Base-by-base conservation (phyloP, 1,284 basidiomycete species). In the Trichosporon sp. region DNA sequence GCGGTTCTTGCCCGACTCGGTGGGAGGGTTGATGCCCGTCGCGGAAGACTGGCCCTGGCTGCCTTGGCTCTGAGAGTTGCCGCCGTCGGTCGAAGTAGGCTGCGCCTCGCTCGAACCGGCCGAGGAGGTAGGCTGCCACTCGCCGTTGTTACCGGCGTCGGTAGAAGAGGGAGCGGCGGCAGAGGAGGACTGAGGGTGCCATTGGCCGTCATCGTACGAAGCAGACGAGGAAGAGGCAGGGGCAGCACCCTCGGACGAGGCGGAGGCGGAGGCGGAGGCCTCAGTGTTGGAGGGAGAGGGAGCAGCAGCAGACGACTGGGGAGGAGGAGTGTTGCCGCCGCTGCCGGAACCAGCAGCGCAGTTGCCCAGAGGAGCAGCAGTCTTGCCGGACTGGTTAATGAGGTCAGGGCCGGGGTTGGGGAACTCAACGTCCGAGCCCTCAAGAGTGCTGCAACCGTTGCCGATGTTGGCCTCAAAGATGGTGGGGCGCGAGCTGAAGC, bases 381-480 rank as follows among this genome's bases (percentile, higher is more conserved):
- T 51, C 37, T 66, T 68, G 26, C 6, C 21, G 7, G 70, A 64
- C 37, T 46, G 21, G 38, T 40, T 38, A 14, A 65, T 38, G 40
- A 74, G 69, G 31, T 67, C 71, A 26, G 70, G 64, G 16, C 71
- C 73, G 8, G 73, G 73, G 71, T 71, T 68, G 71, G 73, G 73
- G 71, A 74, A 69, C 12, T 46, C 19, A 48, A 73, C 66, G 65
- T 73, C 71, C n/a, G 21, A 48, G 70, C 54, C 40, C 69, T 66
- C 82, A 14, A 76, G 59, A 4, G 83, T 83, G 14, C 70, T 64
- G 77, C 84, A 85, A 4, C 77, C 78, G 72, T 81, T 80, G 51
- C 74, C 75, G 11, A 80, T 80, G 75, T 85, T 86, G 70, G 84
- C 84, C 48, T 83, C 78, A 73, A 85, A 85, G 26, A 81, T 80